Evolutionary conservation across 2,329 filamentous ascomycete species (phyloP).

Genomic region (Reticulascus tulasneorum): DNA sequence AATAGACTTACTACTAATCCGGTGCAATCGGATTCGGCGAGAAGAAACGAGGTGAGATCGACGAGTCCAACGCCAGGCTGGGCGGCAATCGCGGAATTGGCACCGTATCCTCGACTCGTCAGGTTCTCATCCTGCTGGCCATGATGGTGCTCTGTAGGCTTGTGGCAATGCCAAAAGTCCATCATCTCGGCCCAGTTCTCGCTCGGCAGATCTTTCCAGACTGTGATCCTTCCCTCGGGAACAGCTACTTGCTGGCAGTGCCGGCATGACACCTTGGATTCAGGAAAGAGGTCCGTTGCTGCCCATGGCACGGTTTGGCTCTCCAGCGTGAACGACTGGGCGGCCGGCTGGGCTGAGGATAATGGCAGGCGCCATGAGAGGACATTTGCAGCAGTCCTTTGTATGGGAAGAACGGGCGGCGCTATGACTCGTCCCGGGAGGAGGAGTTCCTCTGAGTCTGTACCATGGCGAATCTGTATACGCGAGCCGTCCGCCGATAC

Average conservation of each 20-base stretch:
- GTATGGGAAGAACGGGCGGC: slow-evolving; percentile 32
- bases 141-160: slow-evolving; percentile 61
- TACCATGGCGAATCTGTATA: slow-evolving; percentile 46
- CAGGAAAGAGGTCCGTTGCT: slow-evolving; percentile 41
- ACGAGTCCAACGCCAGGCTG: slow-evolving; percentile 69
- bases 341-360: slow-evolving; percentile 13
- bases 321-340: slow-evolving; percentile 12
- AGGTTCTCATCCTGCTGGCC: slow-evolving; percentile 38
- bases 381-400: slow-evolving; percentile 15
- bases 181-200: slow-evolving; percentile 99
- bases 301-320: slow-evolving; percentile 50
- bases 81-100: slow-evolving; percentile 68
- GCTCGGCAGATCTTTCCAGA: slow-evolving; percentile 91
- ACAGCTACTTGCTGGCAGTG: slow-evolving; percentile 36
- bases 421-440: slow-evolving; percentile 40
- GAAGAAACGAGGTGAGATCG: slow-evolving; percentile 72
- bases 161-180: slow-evolving; percentile 99
- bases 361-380: slow-evolving; percentile 54
- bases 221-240: slow-evolving; percentile 31
- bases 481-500: slow-evolving; percentile 40
- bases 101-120: slow-evolving; percentile 74
- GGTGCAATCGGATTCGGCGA: slow-evolving; percentile 63
- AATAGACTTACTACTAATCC: slow-evolving; percentile 30
- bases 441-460: slow-evolving; percentile 25
- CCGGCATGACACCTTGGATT: slow-evolving; percentile 39